Conservation (phyloP, 495 filamentous ascomycete genomes). For the Podospora pseudoanserina region DNA sequence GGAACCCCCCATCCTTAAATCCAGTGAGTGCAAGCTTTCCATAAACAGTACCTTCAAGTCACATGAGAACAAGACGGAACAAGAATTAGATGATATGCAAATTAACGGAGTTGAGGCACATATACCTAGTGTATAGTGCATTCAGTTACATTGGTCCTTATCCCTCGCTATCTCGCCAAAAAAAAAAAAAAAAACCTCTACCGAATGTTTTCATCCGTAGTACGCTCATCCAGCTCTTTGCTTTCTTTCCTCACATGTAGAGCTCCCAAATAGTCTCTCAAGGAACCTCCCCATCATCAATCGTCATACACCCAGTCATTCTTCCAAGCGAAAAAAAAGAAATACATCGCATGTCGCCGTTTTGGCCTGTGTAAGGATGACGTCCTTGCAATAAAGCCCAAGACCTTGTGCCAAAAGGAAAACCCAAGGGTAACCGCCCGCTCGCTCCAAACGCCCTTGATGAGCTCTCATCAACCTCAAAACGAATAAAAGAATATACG, state of each 20-base stretch:
- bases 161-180: not conserved
- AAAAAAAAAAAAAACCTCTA: not conserved
- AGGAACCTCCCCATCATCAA: not conserved
- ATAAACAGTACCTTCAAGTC: no score
- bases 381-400: not conserved
- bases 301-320: not conserved
- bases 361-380: not conserved
- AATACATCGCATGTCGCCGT: not conserved
- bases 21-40: no score
- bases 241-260: not conserved
- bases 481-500: constrained; percentile 6
- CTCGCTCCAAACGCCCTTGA: not conserved
- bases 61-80: not conserved
- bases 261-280: not conserved
- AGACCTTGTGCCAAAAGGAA: not conserved
- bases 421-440: not conserved
- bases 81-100: not conserved
- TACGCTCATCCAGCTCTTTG: not conserved
- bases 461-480: not conserved
- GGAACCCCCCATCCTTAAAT: no score
- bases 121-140: constrained; percentile 11
- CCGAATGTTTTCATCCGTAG: not conserved
- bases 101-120: constrained; percentile 13
- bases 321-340: not conserved
- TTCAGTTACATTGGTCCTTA: constrained; percentile 2